Evolutionary conservation across 2,329 filamentous ascomycete genomes (phyloP), one percentile per base, ranked within the genome.

Genomic region (Ophiostoma tasmaniense): DNA sequence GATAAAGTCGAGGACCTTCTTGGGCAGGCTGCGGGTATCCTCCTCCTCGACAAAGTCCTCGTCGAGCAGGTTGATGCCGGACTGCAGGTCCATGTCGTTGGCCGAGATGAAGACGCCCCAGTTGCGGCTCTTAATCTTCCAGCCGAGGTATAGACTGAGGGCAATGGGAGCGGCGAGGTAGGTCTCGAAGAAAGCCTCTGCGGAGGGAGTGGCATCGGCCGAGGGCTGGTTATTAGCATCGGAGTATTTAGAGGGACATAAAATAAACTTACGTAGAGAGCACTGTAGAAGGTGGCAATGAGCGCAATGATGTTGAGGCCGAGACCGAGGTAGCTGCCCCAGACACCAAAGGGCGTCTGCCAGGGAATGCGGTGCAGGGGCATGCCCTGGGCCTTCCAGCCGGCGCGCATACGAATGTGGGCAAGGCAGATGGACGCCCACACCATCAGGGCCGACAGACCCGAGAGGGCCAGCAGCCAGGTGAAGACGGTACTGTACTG

Each of bases 321-420:
- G 14, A 61, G 55, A 30, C 55, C 55, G 13, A 61, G 55, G 55
- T 61, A 61, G 55, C 55, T 61, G 22, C 55, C 55, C 55, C 55
- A 61, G 22, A 61, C 37, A 20, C 62, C 22, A 22, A 85, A 80
- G 17, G 82, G 82, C 1, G 86, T 84, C 69, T 83, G 87, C 78
- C 89, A 91, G 0, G 89, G 88, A 17, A 92, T 78, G 1, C 80
- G 83, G 69, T 87, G 81, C 11, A 89, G 82, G 67, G 86, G 81
- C 52, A 92, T 81, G 6, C 88, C 88, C 74, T 92, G 86, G 11
- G 82, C 83, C 11, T 83, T 79, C 17, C 89, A 83, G 0, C 88
- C 89, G 70, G 86, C 83, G 76, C 88, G 84, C 78, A 91, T 93
- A 45, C 85, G 83, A 64, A 91, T 79, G 76, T 90, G 92, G 0